Evolutionary conservation across 495 filamentous ascomycete genomes (phyloP).

Genomic region (Penicillium mononematosum): DNA sequence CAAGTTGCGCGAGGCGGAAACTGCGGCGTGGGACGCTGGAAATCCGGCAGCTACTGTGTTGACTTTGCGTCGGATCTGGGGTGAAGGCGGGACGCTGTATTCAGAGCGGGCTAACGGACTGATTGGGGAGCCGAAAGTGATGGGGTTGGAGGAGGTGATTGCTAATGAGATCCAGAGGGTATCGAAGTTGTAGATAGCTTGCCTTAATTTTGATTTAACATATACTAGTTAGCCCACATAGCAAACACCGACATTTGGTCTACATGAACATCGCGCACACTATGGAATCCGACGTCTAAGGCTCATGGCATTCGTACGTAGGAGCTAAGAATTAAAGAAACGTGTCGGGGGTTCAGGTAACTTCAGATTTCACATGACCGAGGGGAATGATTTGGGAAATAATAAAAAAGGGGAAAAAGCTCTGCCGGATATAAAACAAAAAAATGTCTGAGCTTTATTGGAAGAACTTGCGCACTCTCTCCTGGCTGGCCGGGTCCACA

Average conservation of each 20-base stretch:
- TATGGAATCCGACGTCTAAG: slow-evolving; percentile 3
- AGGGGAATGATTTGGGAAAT: slow-evolving; percentile 23
- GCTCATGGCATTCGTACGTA: slow-evolving; percentile 20
- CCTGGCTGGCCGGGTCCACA: slow-evolving; percentile 72
- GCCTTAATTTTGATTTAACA: background rate
- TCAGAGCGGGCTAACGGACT: slow-evolving; percentile 61
- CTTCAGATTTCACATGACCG: slow-evolving; percentile 30
- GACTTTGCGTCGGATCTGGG: slow-evolving; percentile 68
- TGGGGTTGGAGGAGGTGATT: slow-evolving; percentile 46
- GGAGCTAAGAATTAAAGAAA: slow-evolving; percentile 23
- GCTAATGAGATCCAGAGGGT: slow-evolving; percentile 29
- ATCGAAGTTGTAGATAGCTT: slow-evolving; percentile 13
- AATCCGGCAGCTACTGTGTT: slow-evolving; percentile 52
- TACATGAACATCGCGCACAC: background rate
- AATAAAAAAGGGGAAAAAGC: slow-evolving; percentile 14
- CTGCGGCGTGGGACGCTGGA: slow-evolving; percentile 52
- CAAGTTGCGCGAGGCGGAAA: slow-evolving; percentile 52
- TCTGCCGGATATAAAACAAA: slow-evolving; percentile 29
- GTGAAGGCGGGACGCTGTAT: slow-evolving; percentile 69
- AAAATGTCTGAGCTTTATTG: slow-evolving; percentile 39
- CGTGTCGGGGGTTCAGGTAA: slow-evolving; percentile 26
- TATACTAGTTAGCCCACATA: background rate
- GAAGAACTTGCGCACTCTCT: slow-evolving; percentile 71
- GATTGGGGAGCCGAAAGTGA: slow-evolving; percentile 48
- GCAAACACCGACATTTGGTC: background rate